Evolutionary conservation across 768 basidiomycete genomes (phyloP).

Genomic region (Cantharellus cinnabarinus): DNA sequence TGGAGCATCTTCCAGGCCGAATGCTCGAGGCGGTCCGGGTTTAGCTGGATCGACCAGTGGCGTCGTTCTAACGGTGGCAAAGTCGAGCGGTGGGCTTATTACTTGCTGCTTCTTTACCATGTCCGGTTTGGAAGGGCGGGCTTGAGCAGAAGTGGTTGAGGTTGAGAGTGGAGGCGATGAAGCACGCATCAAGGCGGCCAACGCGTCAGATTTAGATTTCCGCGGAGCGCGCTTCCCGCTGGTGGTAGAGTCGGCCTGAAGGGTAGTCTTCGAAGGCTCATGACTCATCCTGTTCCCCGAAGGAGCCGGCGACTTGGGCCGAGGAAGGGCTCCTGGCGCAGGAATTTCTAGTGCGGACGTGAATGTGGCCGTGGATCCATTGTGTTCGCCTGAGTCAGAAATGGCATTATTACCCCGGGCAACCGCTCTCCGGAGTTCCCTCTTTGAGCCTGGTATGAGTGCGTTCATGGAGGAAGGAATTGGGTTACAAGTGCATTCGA

Average conservation of each 20-base stretch:
- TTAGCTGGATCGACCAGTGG: neutral
- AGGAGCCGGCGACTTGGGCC: neutral
- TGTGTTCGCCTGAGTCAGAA: neutral
- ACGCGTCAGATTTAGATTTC: constrained; percentile 77
- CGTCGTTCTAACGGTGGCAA: constrained; percentile 47
- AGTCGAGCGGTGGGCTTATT: constrained; percentile 38
- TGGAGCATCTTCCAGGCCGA: constrained; percentile 77
- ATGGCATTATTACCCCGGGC: neutral
- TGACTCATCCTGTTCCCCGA: no score
- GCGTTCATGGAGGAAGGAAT: no score
- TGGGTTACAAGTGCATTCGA: no score
- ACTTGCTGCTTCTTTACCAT: constrained; percentile 12
- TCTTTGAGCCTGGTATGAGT: neutral
- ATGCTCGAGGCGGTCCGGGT: constrained; percentile 29
- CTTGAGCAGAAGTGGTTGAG: constrained; percentile 26
- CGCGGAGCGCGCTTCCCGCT: constrained; percentile 16
- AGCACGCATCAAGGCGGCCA: constrained; percentile 52
- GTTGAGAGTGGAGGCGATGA: constrained; percentile 33
- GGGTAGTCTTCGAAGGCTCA: neutral
- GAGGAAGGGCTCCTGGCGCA: neutral
- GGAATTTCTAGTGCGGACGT: neutral
- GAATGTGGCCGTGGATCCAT: neutral
- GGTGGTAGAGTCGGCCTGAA: neutral
- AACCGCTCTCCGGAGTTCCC: neutral
- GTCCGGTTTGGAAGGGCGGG: neutral